These are phyloP conservation scores for Fusarium sororula DNA, from an alignment of 2,329 filamentous ascomycete genomes.

Conservation along the genomic window DNA sequence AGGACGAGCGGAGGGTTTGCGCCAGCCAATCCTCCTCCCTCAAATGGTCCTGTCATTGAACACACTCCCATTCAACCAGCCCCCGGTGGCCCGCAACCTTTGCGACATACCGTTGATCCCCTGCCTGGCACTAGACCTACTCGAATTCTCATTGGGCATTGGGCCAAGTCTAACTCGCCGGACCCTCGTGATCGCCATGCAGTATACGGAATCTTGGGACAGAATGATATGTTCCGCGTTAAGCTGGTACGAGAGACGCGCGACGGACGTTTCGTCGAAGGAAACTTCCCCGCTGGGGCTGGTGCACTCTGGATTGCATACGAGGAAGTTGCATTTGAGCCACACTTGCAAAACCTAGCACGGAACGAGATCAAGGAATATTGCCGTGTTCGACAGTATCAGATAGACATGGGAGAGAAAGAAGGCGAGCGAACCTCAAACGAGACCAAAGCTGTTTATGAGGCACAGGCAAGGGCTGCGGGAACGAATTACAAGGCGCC, in stretches of 20 bases:
- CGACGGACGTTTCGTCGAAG: slow-evolving; percentile 65
- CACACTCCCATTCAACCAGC: slow-evolving; percentile 36
- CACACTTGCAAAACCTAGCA: slow-evolving; percentile 60
- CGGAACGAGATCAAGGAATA: slow-evolving; percentile 71
- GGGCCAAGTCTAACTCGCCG: slow-evolving; percentile 62
- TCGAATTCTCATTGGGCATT: slow-evolving; percentile 67
- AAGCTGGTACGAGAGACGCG: slow-evolving; percentile 69
- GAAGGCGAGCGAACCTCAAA: slow-evolving; percentile 59
- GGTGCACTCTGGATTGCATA: slow-evolving; percentile 71
- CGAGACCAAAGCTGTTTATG: slow-evolving; percentile 60
- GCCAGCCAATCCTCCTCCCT: slow-evolving; percentile 45
- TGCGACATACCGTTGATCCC: slow-evolving; percentile 47
- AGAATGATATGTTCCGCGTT: slow-evolving; percentile 72
- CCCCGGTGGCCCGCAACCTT: slow-evolving; percentile 29
- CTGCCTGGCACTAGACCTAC: slow-evolving; percentile 65
- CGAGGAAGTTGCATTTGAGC: slow-evolving; percentile 68
- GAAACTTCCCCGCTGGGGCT: slow-evolving; percentile 68
- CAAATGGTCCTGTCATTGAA: slow-evolving; percentile 34
- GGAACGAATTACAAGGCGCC: slow-evolving; percentile 45
- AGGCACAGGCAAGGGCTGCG: slow-evolving; percentile 57
- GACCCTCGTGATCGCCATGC: slow-evolving; percentile 65
- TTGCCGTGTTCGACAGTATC: slow-evolving; percentile 67
- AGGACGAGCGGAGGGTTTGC: slow-evolving; percentile 52
- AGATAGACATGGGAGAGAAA: slow-evolving; percentile 64
- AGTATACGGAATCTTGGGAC: slow-evolving; percentile 69